Base-by-base conservation (phyloP, 495 filamentous ascomycete genomes). In the Emericellopsis terricola region DNA sequence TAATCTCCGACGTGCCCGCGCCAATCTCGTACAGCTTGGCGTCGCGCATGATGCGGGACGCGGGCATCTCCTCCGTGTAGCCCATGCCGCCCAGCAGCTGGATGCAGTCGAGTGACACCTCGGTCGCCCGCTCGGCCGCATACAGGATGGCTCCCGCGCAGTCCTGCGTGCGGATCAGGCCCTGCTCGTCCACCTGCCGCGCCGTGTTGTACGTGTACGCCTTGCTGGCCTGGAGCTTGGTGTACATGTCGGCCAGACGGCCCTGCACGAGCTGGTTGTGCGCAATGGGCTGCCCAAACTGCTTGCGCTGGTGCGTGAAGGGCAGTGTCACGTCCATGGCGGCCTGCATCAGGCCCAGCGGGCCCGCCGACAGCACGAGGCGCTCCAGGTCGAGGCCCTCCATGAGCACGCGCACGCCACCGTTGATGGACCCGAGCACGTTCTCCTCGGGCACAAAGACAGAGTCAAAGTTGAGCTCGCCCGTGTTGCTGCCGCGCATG, bases 241-340 rank as follows among this genome's bases (percentile, higher is more conserved):
- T 92, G 60, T 96, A 89, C 85, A 97, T 96, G 52, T 94, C 85
- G 37, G 89, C 85, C 15, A 96, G 64, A 52, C 86, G 86, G 15
- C 79, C 89, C 55, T 96, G 91, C 21, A 97, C 68, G 38, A 96
- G 59, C 53, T 97, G 91, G 55, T 92, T 91, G 41, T 91, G 78
- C 0, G 82, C 87, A 41, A 97, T 83, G 2, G 89, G 91, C 0
- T 44, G 62, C 21, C 73, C 73, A 56, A 97, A 97, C 56, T 97
- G 89, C 51, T 78, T 81, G 31, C 89, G 75, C 33, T 71, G 64
- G 55, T 96, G 89, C 3, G 78, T 81, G 55, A 92, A 96, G 0
- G 91, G 87, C 14, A 96, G 68, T 8, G 78, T 74, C 3, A 89
- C 63, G 54, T 94, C 86, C 21, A 97, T 68, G 29, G 78, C 69